Evolutionary conservation across 2,329 filamentous ascomycete genomes (phyloP).

Genomic region (Calonectria honghensis): DNA sequence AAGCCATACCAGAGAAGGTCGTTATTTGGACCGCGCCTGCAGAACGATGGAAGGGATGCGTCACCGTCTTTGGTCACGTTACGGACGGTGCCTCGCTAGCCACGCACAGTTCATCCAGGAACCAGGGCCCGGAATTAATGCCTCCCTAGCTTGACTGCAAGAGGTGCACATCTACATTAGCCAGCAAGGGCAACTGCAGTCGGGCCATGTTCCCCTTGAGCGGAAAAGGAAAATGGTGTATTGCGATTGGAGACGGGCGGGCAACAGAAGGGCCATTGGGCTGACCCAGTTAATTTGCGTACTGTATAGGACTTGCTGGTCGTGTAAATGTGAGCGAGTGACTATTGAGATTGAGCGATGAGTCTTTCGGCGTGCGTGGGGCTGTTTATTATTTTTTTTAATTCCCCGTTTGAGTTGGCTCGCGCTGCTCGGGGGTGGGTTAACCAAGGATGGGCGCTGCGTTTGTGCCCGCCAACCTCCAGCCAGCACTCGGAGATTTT

Average conservation of each 20-base stretch:
- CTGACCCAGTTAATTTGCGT: conserved; percentile 25
- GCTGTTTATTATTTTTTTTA: background rate
- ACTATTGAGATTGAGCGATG: conserved; percentile 13
- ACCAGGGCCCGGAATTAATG: conserved; percentile 30
- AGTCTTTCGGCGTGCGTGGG: conserved; percentile 23
- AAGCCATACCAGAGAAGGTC: conserved; percentile 16
- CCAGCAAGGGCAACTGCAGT: conserved; percentile 25
- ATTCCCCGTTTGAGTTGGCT: conserved; percentile 18
- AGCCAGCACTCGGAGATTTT: conserved; percentile 33
- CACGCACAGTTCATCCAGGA: conserved; percentile 36
- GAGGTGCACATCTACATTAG: conserved; percentile 22
- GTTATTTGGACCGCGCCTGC: conserved; percentile 9
- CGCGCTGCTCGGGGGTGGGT: background rate
- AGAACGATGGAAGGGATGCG: conserved; percentile 11
- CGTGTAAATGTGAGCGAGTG: conserved; percentile 1
- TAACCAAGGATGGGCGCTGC: background rate
- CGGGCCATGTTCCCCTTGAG: conserved; percentile 4
- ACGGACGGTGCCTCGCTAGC: conserved; percentile 16
- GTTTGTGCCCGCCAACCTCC: conserved; percentile 24
- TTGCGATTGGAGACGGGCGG: conserved; percentile 20
- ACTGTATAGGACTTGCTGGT: conserved; percentile 19
- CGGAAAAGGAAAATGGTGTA: conserved; percentile 12
- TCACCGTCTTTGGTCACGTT: background rate
- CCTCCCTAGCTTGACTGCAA: conserved; percentile 27
- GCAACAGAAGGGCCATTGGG: background rate